Base-by-base conservation (phyloP, 1,284 basidiomycete species). In the Fomitopsis pinicola region DNA sequence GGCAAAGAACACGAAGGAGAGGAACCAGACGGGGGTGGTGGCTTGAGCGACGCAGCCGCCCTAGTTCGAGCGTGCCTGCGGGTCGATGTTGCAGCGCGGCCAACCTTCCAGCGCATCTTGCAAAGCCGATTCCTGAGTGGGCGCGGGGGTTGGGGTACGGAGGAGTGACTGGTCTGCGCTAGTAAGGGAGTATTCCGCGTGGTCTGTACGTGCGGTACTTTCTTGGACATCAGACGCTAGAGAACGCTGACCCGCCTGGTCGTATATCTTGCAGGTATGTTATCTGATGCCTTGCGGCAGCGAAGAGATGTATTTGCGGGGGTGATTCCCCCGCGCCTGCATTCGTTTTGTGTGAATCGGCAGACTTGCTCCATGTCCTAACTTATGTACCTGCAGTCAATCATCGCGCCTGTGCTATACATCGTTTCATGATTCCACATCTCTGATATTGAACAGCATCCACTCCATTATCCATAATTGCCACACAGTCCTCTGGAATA, bases 61-160 rank as follows among this genome's bases (percentile, higher is more conserved):
- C 82, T 97, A 57, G 91, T 95, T 38, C 78, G 83, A 58, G 87
- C 88, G 38, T 97, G 94, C 71, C 79, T 97, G 42, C 84, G 84
- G 67, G 81, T 95, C 15, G 87, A 92, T 33, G 82, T 91, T 26
- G 71, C 73, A 44, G 82, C 83, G 10, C 82, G 92, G 42, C 95
- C 94, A n/a, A 88, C 88, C 3, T 94, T 95, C 69, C 89, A 92
- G 70, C 82, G 83, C 70, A 86, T 97, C 59, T 77, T 92, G 57
- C 82, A 88, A 68, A 88, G 86, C 71, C 84, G 85, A 42, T 96
- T 96, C 79, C 77, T 97, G 57, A 80, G 80, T 55, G 93, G 92
- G 28, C 74, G 76, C 40, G 82, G 79, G 26, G 88, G 89, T 9
- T 91, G 88, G 87, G 80, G 80, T 17, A 62, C 66, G 65, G 66